Conservation (phyloP, 2,329 filamentous ascomycete genomes). For the Colletotrichum godetiae region DNA sequence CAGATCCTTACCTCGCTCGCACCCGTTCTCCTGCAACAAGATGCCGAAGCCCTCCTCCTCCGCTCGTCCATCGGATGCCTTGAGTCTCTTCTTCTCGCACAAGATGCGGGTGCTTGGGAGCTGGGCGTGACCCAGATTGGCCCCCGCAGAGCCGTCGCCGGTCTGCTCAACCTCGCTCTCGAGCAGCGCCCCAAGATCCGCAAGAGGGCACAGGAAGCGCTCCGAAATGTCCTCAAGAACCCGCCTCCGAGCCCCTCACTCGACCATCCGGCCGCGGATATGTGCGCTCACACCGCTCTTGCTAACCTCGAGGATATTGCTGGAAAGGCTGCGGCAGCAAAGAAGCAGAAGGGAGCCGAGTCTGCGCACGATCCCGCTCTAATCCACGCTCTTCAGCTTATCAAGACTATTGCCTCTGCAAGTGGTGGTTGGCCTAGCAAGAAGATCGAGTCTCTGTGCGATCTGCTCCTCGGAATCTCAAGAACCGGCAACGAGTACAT, state of each 20-base stretch:
- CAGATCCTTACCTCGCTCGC: slow-evolving; percentile 90
- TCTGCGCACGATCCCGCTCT: slow-evolving; percentile 81
- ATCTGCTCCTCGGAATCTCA: slow-evolving; percentile 88
- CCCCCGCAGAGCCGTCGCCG: slow-evolving; percentile 87
- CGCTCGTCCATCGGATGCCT: slow-evolving; percentile 91
- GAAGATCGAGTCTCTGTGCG: slow-evolving; percentile 93
- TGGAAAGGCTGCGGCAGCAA: slow-evolving; percentile 68
- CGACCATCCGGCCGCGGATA: slow-evolving; percentile 94
- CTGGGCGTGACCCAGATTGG: slow-evolving; percentile 85
- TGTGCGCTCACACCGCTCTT: slow-evolving; percentile 93
- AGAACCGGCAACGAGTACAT: slow-evolving; percentile 93
- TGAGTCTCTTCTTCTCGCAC: slow-evolving; percentile 89
- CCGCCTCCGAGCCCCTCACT: slow-evolving; percentile 91
- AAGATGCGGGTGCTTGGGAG: slow-evolving; percentile 90
- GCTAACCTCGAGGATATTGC: slow-evolving; percentile 82
- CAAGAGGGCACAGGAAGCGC: slow-evolving; percentile 90
- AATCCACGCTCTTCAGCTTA: slow-evolving; percentile 91
- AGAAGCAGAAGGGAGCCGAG: slow-evolving; percentile 70
- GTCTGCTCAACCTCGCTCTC: slow-evolving; percentile 84
- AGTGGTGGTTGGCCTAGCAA: slow-evolving; percentile 96
- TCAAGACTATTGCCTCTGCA: slow-evolving; percentile 88
- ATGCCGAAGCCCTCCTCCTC: slow-evolving; percentile 88
- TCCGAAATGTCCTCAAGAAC: slow-evolving; percentile 84
- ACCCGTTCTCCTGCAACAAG: slow-evolving; percentile 81
- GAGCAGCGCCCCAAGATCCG: slow-evolving; percentile 93